Evolutionary conservation across 2,329 filamentous ascomycete species (phyloP), one percentile per base, ranked within the genome.

Genomic region (Paraconiothyrium brasiliense): DNA sequence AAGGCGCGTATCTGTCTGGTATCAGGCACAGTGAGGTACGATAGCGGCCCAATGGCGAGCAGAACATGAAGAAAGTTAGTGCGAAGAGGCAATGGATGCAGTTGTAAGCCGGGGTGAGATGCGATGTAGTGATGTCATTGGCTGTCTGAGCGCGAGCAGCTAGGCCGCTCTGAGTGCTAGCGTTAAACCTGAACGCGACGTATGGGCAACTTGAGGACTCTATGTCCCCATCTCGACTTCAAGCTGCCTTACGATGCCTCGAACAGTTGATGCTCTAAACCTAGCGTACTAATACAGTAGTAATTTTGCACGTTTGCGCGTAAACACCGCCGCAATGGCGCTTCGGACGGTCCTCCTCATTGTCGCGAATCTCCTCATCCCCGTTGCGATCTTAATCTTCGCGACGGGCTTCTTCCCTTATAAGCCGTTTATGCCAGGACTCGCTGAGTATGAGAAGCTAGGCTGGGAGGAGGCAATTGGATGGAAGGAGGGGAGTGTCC

Each of bases 331-430:
- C 44, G 57, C 64, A 58, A 77, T 76, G 75, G 69, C 70, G 50
- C 39, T 55, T 46, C 68, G 67, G 59, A 67, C 66, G n/a, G 32
- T 73, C 50, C 70, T 82, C 61, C 86, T 93, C 63, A 75, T 86
- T 55, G 79, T 87, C 66, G 90, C 92, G 72, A 97, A 97, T 78
- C 59, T 93, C 35, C 80, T 97, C 63, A 88, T 97, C 48, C 91
- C 92, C 3, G 74, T 91, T 58, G 90, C 93, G 50, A 78, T 83
- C 51, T 71, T 84, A 22, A 72, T 90, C 66, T 98, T 98, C 78
- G 94, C 92, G 30, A 87, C 89, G 35, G 94, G 95, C 14, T 99
- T 99, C 85, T 99, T 99, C 75, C 95, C 95, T 8, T 97, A 98
- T 81, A 99, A 99, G 75, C 93, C 95, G 2, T 91, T 97, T 67